A percentile compares a stretch with the other conserved stretches of the same genome.
phyloP scores from a whole-genome alignment of 2,329 filamentous ascomycete genomes.

The Aspergillus tamarii region DNA sequence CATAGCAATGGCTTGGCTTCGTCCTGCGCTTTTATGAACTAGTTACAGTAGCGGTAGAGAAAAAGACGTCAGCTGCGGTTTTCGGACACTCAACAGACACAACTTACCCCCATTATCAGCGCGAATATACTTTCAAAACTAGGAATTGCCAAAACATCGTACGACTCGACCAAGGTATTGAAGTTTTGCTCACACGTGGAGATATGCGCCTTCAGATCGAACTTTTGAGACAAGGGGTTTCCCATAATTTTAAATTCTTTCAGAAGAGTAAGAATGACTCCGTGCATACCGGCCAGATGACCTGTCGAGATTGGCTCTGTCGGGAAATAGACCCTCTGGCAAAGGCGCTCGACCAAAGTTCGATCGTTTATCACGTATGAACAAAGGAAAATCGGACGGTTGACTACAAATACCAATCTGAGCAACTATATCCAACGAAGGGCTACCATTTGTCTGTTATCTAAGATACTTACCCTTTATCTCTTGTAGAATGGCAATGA shows the following conservation, averaged over 20 bases:
- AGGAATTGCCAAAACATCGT: constrained; percentile 28
- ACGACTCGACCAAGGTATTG: constrained; percentile 24
- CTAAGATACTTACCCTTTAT: background rate
- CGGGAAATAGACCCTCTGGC: constrained; percentile 26
- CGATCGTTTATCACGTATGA: constrained; percentile 24
- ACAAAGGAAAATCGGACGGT: constrained; percentile 20
- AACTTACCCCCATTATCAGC: constrained; percentile 28
- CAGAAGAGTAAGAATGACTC: constrained; percentile 21
- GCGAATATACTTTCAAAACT: constrained; percentile 29
- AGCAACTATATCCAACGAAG: background rate
- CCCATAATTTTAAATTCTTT: constrained; percentile 23
- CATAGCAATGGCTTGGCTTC: constrained; percentile 21
- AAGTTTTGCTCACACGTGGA: constrained; percentile 20
- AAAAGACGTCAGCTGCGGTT: background rate
- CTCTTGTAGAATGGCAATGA: constrained; percentile 1
- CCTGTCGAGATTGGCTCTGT: constrained; percentile 17
- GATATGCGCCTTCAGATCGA: constrained; percentile 18
- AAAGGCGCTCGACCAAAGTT: constrained; percentile 23
- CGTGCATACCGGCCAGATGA: constrained; percentile 22
- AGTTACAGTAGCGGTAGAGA: too few relatives aligned
- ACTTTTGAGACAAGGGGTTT: constrained; percentile 15
- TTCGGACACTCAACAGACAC: too few relatives aligned
- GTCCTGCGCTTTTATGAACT: constrained; percentile 25
- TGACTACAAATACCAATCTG: constrained; percentile 6
- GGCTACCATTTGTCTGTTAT: background rate